Evolutionary conservation across 2,329 filamentous ascomycete species (phyloP).

Genomic region (Phyllosticta ampelicida): DNA sequence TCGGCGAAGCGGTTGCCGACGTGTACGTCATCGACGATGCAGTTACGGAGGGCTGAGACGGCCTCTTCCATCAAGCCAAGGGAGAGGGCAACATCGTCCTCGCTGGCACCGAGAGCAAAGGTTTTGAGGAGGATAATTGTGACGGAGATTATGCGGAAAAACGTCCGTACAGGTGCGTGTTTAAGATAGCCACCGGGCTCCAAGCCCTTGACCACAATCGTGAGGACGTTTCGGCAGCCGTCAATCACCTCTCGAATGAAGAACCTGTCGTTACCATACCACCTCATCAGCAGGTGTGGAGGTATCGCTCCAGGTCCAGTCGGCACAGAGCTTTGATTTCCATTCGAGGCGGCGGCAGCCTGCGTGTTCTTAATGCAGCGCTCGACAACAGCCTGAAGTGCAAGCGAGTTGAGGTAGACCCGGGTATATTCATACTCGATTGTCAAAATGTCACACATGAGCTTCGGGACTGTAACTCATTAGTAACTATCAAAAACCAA

Average conservation of each 20-base stretch:
- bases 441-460: conserved; percentile 64
- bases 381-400: conserved; percentile 89
- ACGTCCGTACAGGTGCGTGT: conserved; percentile 72
- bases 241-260: conserved; percentile 64
- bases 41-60: conserved; percentile 62
- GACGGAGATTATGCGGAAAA: conserved; percentile 76
- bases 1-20: conserved; percentile 76
- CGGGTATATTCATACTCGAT: conserved; percentile 96
- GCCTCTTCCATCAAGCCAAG: conserved; percentile 66
- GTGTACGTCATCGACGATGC: conserved; percentile 76
- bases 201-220: conserved; percentile 65
- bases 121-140: conserved; percentile 79
- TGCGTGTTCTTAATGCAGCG: conserved; percentile 68
- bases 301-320: conserved; percentile 33
- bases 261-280: conserved; percentile 48
- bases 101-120: conserved; percentile 69
- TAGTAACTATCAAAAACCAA: not conserved
- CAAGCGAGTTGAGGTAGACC: conserved; percentile 89
- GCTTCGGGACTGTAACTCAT: conserved; percentile 36
- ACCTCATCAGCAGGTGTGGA: conserved; percentile 34
- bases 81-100: conserved; percentile 65
- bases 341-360: conserved; percentile 31
- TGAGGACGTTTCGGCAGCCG: conserved; percentile 64
- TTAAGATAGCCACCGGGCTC: conserved; percentile 66
- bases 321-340: conserved; percentile 12